These are phyloP conservation scores for Hortaea werneckii DNA, from an alignment of 2,329 filamentous ascomycete species.

Conservation along the genomic window DNA sequence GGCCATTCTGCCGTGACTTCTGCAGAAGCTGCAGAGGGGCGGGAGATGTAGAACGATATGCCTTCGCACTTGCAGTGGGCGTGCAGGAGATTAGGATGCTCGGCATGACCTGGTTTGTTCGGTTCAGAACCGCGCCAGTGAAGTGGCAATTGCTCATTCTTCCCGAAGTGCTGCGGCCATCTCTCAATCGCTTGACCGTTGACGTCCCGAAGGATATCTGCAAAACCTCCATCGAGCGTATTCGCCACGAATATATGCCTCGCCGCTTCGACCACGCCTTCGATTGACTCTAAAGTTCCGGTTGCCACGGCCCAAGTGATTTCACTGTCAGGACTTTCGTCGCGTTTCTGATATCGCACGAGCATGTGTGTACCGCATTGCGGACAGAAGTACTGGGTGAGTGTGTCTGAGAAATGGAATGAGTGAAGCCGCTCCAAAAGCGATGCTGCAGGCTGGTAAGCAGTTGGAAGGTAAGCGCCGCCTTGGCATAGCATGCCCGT, in stretches of 20 bases:
- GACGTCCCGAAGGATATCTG: slow-evolving; percentile 22
- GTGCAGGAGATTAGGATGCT: slow-evolving; percentile 23
- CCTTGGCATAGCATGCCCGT: slow-evolving; percentile 39
- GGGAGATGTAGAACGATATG: slow-evolving; percentile 47
- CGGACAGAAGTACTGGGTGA: slow-evolving; percentile 40
- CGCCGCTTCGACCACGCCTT: slow-evolving; percentile 20
- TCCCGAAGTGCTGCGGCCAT: slow-evolving; percentile 15
- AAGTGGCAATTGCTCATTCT: slow-evolving; percentile 12
- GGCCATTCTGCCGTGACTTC: slow-evolving; percentile 40
- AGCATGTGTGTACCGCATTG: slow-evolving; percentile 39
- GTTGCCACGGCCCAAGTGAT: slow-evolving; percentile 18
- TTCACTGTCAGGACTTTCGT: slow-evolving; percentile 10
- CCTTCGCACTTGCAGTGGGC: slow-evolving; percentile 46
- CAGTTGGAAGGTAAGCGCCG: slow-evolving; percentile 32
- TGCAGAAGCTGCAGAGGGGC: slow-evolving; percentile 40
- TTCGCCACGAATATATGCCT: slow-evolving; percentile 25
- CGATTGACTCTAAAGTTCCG: slow-evolving; percentile 23
- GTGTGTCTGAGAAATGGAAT: slow-evolving; percentile 34
- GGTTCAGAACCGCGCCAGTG: slow-evolving; percentile 12
- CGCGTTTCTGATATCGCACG: slow-evolving; percentile 8
- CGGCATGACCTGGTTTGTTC: background rate
- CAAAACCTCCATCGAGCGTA: slow-evolving; percentile 29
- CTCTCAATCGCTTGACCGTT: slow-evolving; percentile 17
- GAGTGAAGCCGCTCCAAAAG: slow-evolving; percentile 28
- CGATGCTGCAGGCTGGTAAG: slow-evolving; percentile 17